A percentile compares a stretch with the other conserved stretches of the same genome.
Conservation (phyloP, 225 moss, liverwort and hornwort species). For the Bryoerythrophyllum caledonicum region DNA sequence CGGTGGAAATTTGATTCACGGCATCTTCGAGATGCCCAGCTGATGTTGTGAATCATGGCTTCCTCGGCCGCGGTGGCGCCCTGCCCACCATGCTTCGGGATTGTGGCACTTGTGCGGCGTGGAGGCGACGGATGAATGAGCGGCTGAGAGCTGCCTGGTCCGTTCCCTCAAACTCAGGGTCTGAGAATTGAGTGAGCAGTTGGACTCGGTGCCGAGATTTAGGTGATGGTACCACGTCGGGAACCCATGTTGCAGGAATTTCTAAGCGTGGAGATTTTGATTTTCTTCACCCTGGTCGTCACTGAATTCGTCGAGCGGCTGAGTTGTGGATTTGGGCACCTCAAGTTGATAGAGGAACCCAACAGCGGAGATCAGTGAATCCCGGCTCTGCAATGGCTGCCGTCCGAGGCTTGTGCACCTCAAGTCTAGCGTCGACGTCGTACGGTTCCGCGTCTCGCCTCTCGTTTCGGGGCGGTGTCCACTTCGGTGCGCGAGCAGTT, state of each 20-base stretch:
- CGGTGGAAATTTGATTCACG: neutral
- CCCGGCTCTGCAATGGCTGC: slow-evolving; percentile 23
- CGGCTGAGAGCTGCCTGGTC: slow-evolving; percentile 26
- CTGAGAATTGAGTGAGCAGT: too few relatives aligned
- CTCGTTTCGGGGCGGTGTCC: slow-evolving; percentile 4
- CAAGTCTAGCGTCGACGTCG: slow-evolving; percentile 23
- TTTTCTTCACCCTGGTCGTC: neutral
- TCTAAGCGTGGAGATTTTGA: neutral
- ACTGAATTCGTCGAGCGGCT: neutral
- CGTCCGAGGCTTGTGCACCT: slow-evolving; percentile 24
- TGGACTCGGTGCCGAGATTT: neutral
- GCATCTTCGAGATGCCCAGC: neutral
- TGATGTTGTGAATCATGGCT: neutral
- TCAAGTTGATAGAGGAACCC: neutral
- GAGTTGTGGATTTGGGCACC: neutral
- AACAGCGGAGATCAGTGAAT: neutral
- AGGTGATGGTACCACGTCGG: neutral
- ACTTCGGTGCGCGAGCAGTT: neutral
- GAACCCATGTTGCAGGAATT: slow-evolving; percentile 12
- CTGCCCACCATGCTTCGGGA: neutral
- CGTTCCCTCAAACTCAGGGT: neutral
- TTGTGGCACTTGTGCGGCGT: slow-evolving; percentile 29
- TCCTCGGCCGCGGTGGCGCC: neutral
- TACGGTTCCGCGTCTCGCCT: slow-evolving; percentile 14
- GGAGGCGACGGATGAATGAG: slow-evolving; percentile 22